Evolutionary conservation across 2,329 filamentous ascomycete species (phyloP).

Genomic region (Neofusicoccum umdonicola): DNA sequence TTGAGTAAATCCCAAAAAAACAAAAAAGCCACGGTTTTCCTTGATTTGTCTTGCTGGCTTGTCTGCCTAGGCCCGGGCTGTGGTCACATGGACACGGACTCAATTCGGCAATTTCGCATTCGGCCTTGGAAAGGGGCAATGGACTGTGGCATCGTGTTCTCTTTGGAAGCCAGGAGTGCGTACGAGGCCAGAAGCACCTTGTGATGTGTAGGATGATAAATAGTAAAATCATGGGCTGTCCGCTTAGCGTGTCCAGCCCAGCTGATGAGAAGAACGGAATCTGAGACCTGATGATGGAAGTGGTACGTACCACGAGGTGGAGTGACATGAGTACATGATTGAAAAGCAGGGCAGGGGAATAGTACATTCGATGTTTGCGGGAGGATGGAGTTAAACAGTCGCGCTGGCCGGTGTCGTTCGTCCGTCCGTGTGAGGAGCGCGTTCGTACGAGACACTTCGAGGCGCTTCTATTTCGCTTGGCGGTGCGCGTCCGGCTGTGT

Average conservation of each 20-base stretch:
- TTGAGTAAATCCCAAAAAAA: not conserved
- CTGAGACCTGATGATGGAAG: constrained; percentile 2
- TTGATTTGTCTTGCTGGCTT: not conserved
- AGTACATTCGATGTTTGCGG: not conserved
- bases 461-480: not conserved
- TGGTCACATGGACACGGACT: constrained; percentile 1
- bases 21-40: not conserved
- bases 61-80: not conserved
- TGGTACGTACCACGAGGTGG: constrained; percentile 4
- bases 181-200: not conserved
- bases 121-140: constrained; percentile 2
- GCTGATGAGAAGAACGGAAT: not conserved
- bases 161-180: constrained; percentile 1
- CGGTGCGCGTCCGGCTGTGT: not conserved
- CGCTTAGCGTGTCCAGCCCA: not conserved
- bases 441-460: not conserved
- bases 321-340: not conserved
- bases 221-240: not conserved
- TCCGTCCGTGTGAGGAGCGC: not conserved
- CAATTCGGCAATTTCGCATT: constrained; percentile 1
- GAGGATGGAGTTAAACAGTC: not conserved
- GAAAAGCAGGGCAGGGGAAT: not conserved
- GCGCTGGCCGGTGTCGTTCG: not conserved
- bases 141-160: not conserved
- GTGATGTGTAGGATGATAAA: not conserved